Base-by-base conservation (phyloP, 495 filamentous ascomycete genomes). In the Evansstolkia leycettana region DNA sequence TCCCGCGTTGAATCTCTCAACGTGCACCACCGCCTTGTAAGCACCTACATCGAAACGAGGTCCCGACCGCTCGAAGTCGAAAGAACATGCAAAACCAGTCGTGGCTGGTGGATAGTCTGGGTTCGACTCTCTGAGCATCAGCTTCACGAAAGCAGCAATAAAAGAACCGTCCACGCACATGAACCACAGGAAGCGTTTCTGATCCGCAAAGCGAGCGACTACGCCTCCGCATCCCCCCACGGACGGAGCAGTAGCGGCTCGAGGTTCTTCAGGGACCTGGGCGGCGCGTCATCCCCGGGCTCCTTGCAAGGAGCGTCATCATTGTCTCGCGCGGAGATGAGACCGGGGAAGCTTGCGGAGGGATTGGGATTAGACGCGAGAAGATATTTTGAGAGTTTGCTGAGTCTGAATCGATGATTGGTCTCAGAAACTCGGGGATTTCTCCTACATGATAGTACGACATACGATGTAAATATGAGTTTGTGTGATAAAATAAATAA, bases 21-120 rank as follows among this genome's bases (percentile, higher is more conserved):
- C 50, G 85, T 92, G 1, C 86, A 96, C 54, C 78, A 72, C 33
- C 80, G 92, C 41, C 78, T 96, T 20, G 61, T 98, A 10, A 76
- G 73, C 42, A 89, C 82, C 20, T 75, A 85, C 46, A 57, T 60
- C 15, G 68, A 74, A 18, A 84, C 83, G 13, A 68, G 70, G 9
- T 58, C 61, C 12, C 60, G 73, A 8, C 45, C 59, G 1, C 54
- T 66, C 10, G 85, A 89, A 47, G 52, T 79, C 5, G 92, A 96
- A 57, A 64, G 82, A n/a, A 95, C 82, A 9, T 83, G 78, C 57
- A 93, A 94, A 67, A 96, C 88, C 4, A 81, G 65, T 31, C 72
- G 87, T 7, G 87, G 87, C 1, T 98, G 89, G 88, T 98, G 92
- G 90, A 68, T 96, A 17, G 82, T 95, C 33, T 96, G 92, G 88